Conservation (phyloP, 2,329 filamentous ascomycete species). For the Calonectria fujianensis region DNA sequence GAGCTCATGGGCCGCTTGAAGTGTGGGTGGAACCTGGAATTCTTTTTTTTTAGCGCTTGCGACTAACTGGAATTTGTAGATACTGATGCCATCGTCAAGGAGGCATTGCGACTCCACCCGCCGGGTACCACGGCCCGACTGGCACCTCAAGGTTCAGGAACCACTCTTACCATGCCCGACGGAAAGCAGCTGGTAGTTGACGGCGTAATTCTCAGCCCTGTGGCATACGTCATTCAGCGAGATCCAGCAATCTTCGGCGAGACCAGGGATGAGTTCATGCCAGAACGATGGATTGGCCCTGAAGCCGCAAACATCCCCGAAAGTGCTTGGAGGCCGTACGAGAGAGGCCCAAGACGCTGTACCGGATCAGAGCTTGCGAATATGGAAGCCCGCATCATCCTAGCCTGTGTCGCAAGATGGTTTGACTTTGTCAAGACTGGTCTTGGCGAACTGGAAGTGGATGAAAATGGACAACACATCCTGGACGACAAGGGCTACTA, state of each 20-base stretch:
- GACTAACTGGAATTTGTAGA: neutral
- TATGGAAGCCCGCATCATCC: conserved; percentile 7
- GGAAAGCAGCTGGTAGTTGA: neutral
- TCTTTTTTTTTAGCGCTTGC: no score
- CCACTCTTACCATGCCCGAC: conserved; percentile 1
- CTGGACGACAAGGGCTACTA: conserved; percentile 14
- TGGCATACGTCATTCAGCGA: conserved; percentile 16
- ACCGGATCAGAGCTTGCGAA: conserved; percentile 12
- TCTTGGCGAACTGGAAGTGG: conserved; percentile 9
- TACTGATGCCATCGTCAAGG: conserved; percentile 17
- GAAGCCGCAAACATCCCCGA: conserved; percentile 12
- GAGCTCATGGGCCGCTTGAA: conserved; percentile 11
- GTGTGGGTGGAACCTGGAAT: neutral
- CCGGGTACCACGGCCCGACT: conserved; percentile 1
- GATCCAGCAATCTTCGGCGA: conserved; percentile 3
- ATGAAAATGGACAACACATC: neutral
- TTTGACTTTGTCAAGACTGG: conserved; percentile 20
- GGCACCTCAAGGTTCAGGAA: conserved; percentile 2
- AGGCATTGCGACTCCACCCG: conserved; percentile 19
- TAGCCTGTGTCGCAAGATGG: conserved; percentile 4
- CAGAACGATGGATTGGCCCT: conserved; percentile 16
- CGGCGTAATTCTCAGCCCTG: conserved; percentile 4
- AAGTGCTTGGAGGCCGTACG: conserved; percentile 11
- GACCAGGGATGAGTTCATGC: conserved; percentile 14
- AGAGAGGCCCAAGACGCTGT: conserved; percentile 14